phyloP scores from a whole-genome alignment of 495 filamentous ascomycete species.

The Oidiodendron maius region DNA sequence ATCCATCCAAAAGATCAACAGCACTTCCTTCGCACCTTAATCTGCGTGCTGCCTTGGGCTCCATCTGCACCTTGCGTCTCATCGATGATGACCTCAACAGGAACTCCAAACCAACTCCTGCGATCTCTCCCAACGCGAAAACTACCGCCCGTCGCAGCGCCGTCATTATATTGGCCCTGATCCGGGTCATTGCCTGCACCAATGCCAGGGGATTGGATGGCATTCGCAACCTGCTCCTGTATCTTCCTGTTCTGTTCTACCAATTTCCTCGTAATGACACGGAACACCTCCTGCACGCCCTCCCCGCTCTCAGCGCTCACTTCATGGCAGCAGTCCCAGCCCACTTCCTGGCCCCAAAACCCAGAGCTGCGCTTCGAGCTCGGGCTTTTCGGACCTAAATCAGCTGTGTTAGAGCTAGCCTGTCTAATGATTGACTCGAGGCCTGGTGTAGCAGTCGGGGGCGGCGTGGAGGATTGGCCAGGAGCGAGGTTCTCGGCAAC shows the following conservation, averaged over 20 bases:
- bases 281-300: conserved; percentile 95
- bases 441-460: conserved; percentile 47
- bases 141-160: conserved; percentile 38
- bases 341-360: conserved; percentile 87
- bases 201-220: conserved; percentile 26
- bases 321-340: conserved; percentile 96
- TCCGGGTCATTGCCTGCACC: conserved; percentile 7
- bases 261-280: conserved; percentile 88
- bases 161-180: conserved; percentile 39
- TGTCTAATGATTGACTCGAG: conserved; percentile 16
- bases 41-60: conserved; percentile 22
- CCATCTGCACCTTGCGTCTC: conserved; percentile 26
- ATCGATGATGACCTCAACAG: conserved; percentile 34
- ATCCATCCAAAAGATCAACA: conserved; percentile 30
- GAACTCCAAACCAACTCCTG: conserved; percentile 57
- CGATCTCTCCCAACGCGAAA: conserved; percentile 59
- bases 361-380: conserved; percentile 74
- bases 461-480: conserved; percentile 54
- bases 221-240: conserved; percentile 34
- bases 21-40: conserved; percentile 37
- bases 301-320: conserved; percentile 92
- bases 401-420: not conserved
- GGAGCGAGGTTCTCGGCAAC: conserved; percentile 85
- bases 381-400: conserved; percentile 52
- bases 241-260: conserved; percentile 83